Evolutionary conservation across 1,284 basidiomycete species (phyloP).

Genomic region (Chiua sp.): DNA sequence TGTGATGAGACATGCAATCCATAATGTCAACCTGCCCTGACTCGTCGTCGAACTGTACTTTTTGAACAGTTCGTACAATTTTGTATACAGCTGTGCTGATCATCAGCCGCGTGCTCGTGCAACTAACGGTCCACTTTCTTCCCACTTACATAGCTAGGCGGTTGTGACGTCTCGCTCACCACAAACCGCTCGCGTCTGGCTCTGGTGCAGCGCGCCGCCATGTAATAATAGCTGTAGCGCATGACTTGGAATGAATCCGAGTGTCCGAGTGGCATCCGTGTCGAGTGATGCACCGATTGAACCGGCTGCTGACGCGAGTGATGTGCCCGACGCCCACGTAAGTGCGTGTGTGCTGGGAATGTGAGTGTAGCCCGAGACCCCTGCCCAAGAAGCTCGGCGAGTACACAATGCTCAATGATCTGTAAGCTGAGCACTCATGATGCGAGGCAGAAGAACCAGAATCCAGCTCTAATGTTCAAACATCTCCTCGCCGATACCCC

Average conservation of each 20-base stretch:
- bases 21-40: too few relatives aligned
- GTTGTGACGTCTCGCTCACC: conserved; percentile 49
- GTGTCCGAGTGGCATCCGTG: conserved; percentile 52
- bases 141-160: conserved; percentile 81
- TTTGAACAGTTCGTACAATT: too few relatives aligned
- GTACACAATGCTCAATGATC: conserved; percentile 72
- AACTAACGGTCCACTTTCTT: conserved; percentile 66
- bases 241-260: conserved; percentile 66
- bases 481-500: conserved; percentile 97
- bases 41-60: too few relatives aligned
- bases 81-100: too few relatives aligned
- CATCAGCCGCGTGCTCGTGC: too few relatives aligned
- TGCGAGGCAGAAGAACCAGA: conserved; percentile 49
- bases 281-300: conserved; percentile 45
- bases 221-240: conserved; percentile 90
- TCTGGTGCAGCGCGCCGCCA: conserved; percentile 85
- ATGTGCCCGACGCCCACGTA: conserved; percentile 36
- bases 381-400: conserved; percentile 88
- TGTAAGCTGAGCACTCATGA: background rate
- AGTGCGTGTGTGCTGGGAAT: conserved; percentile 59
- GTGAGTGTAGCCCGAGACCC: conserved; percentile 72
- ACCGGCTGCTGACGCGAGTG: conserved; percentile 20
- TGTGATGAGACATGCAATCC: too few relatives aligned
- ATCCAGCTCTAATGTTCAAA: conserved; percentile 99
- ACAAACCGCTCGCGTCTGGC: conserved; percentile 72